These are phyloP conservation scores for Heracleum sosnowskyi DNA, from an alignment of 129 eudicot genomes.

Conservation along the genomic window DNA sequence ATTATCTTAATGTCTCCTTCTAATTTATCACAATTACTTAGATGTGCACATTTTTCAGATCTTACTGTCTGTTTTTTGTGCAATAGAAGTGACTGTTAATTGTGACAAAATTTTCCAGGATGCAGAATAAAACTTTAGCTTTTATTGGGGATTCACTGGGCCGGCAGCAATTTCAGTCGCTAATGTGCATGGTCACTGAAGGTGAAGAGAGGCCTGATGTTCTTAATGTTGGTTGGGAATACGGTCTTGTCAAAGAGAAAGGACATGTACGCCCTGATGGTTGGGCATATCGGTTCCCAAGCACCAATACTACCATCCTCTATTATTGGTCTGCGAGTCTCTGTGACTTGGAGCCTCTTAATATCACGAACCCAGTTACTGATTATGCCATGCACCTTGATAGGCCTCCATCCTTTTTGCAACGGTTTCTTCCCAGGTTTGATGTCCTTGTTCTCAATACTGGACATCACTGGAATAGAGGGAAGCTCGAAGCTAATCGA, in stretches of 20 bases:
- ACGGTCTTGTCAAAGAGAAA: slow-evolving; percentile 54
- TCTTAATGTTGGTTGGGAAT: slow-evolving; percentile 62
- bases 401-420: slow-evolving; percentile 68
- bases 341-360: slow-evolving; percentile 52
- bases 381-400: slow-evolving; percentile 79
- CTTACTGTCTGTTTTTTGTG: neutral
- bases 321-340: slow-evolving; percentile 90
- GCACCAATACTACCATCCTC: slow-evolving; percentile 69
- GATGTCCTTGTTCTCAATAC: slow-evolving; percentile 73
- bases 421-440: slow-evolving; percentile 37
- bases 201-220: slow-evolving; percentile 60
- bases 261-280: slow-evolving; percentile 71
- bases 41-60: neutral
- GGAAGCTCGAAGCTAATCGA: slow-evolving; percentile 61
- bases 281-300: slow-evolving; percentile 79
- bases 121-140: slow-evolving; percentile 78
- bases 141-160: slow-evolving; percentile 86
- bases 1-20: neutral
- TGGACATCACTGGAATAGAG: slow-evolving; percentile 93
- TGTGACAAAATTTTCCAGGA: slow-evolving; percentile 35
- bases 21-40: neutral
- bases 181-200: slow-evolving; percentile 82
- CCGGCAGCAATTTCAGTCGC: slow-evolving; percentile 78
- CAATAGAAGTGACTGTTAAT: neutral
- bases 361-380: slow-evolving; percentile 26